Conservation (phyloP, 352 stramenopile genomes). For the Globisporangium cederbergense region DNA sequence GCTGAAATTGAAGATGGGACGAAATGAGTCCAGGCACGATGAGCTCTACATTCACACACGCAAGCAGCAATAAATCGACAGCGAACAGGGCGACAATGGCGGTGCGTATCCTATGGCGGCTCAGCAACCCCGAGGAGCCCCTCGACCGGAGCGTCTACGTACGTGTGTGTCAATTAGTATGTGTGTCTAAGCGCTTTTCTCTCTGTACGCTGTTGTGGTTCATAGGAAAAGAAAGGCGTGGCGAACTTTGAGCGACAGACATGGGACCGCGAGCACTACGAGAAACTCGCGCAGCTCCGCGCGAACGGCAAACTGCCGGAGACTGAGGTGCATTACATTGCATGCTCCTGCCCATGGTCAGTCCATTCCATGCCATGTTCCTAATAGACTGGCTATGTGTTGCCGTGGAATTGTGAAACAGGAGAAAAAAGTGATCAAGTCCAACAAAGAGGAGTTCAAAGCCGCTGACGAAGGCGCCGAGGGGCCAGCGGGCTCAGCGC, state of each 20-base stretch:
- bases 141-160: neutral
- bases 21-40: neutral
- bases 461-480: conserved; percentile 57
- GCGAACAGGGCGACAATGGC: conserved; percentile 8
- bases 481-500: conserved; percentile 56
- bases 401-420: conserved; percentile 16
- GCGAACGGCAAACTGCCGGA: conserved; percentile 63
- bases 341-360: neutral
- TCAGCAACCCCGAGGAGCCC: too few species aligned
- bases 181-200: neutral
- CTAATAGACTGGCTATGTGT: neutral
- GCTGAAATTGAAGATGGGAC: neutral
- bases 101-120: conserved; percentile 5
- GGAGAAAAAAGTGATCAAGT: conserved; percentile 69
- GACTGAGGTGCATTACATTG: conserved; percentile 30
- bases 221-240: conserved; percentile 65
- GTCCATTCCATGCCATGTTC: neutral
- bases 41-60: neutral
- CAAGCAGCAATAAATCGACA: conserved; percentile 1
- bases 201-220: neutral
- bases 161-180: neutral
- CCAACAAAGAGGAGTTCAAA: conserved; percentile 75
- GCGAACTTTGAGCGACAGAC: conserved; percentile 82
- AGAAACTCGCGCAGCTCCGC: conserved; percentile 71
- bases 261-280: conserved; percentile 78